Conservation (phyloP, 164 flowering plant genomes). For the Chimonanthus praecox region DNA sequence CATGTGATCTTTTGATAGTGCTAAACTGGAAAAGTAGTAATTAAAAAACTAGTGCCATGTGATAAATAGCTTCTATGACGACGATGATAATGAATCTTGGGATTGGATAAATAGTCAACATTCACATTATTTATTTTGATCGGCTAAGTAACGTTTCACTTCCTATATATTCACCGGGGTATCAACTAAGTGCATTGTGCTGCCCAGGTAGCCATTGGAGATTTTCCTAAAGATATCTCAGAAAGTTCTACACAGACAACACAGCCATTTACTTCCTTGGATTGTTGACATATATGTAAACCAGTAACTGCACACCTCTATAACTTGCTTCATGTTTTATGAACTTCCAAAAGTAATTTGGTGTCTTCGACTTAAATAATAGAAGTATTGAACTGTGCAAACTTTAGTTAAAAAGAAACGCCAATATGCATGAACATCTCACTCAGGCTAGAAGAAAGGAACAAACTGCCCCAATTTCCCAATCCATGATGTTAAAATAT, state of each 20-base stretch:
- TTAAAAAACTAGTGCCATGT: no score
- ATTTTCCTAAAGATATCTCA: background rate
- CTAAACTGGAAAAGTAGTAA: no score
- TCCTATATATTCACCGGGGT: no score
- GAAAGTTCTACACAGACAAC: background rate
- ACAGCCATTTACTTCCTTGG: background rate
- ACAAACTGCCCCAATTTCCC: background rate
- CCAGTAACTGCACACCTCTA: background rate
- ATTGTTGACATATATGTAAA: background rate
- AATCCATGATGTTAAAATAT: no score
- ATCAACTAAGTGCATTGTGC: no score
- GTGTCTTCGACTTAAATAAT: background rate
- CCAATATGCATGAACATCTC: background rate
- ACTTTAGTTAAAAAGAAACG: background rate
- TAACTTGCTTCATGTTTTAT: no score
- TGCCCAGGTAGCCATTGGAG: background rate
- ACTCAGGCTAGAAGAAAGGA: no score
- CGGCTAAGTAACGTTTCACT: no score
- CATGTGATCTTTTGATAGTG: no score
- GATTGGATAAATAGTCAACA: no score
- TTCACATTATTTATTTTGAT: background rate
- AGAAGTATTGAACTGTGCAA: background rate
- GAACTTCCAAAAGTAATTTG: background rate
- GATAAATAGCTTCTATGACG: no score
- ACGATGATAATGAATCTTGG: no score